Percentiles rank a stretch among this genome's conserved stretches.
phyloP scores from a whole-genome alignment of 1,284 basidiomycete species.

The Ustilago crameri region DNA sequence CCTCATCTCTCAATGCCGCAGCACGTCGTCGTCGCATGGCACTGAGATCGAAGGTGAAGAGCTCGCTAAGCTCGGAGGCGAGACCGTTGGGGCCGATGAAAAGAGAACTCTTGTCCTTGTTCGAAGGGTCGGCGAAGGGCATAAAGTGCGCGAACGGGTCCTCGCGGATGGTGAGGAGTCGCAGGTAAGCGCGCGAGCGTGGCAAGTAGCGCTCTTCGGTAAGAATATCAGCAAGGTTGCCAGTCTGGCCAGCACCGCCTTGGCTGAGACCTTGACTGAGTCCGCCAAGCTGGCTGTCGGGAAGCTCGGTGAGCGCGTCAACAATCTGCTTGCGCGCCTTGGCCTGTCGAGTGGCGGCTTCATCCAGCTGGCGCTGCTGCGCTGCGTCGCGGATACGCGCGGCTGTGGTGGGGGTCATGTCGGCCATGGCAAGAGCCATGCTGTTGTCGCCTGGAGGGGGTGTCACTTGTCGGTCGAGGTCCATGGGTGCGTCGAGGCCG shows the following conservation, averaged over 20 bases:
- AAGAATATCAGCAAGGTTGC: constrained; percentile 78
- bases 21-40: constrained; percentile 63
- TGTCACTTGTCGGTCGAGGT: constrained; percentile 36
- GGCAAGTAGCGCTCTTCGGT: constrained; percentile 81
- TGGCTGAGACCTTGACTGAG: constrained; percentile 68
- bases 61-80: constrained; percentile 79
- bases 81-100: constrained; percentile 83
- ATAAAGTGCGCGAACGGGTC: constrained; percentile 87
- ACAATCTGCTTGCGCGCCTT: constrained; percentile 70
- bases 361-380: constrained; percentile 49
- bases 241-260: constrained; percentile 74
- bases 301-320: constrained; percentile 72
- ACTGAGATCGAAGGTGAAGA: constrained; percentile 82
- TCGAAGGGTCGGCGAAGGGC: constrained; percentile 73
- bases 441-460: constrained; percentile 50
- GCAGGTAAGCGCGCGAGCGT: constrained; percentile 81
- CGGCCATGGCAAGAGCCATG: constrained; percentile 59
- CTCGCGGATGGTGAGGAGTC: constrained; percentile 82
- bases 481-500: constrained; percentile 40
- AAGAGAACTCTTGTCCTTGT: constrained; percentile 72
- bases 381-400: constrained; percentile 65
- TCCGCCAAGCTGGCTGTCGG: constrained; percentile 65
- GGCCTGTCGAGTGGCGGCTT: constrained; percentile 45
- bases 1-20: constrained; percentile 68
- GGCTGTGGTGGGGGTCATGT: constrained; percentile 73